Evolutionary conservation across 2,329 filamentous ascomycete species (phyloP), one percentile per base, ranked within the genome.

Genomic region (Diplodia scrobiculata): DNA sequence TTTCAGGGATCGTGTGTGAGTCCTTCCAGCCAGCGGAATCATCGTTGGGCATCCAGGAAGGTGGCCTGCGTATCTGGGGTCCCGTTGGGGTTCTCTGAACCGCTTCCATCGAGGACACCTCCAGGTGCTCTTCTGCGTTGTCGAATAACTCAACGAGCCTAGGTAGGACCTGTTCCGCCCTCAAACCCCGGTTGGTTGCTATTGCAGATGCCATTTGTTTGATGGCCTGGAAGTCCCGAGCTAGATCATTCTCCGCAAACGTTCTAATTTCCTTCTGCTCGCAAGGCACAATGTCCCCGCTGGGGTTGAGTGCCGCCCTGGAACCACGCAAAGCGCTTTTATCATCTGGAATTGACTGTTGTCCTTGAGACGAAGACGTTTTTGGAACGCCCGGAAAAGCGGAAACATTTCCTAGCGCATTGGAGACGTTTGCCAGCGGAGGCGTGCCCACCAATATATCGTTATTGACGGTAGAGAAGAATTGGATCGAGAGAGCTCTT

Each of bases 171-270:
- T 55, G 67, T 7, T 73, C 68, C 1, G 70, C 65, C 38, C 77
- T 70, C 32, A 80, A 65, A n/a, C 76, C 76, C 54, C 73, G 74
- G 53, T 74, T 74, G 9, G 68, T 68, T 58, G 78, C 78, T 38
- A 79, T 48, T 32, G 45, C 29, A 29, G 55, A 54, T 27, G 65
- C 65, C 32, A 67, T 62, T 6, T 41, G 34, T 38, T 41, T 67
- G 25, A 67, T 63, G n/a, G 48, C 50, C 14, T 47, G 48, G 29
- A 63, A 50, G 36, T 67, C 65, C 25, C 36, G 32, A 45, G 34
- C 63, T 14, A 14, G 47, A 36, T 59, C 51, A 9, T 5, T 51
- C 25, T 17, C 21, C 19, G 10, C 14, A 10, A 36, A 41, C 32
- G 53, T 48, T 29, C 27, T 38, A 25, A 32, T n/a, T 5, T 50